Conservation (phyloP, 2,329 filamentous ascomycete genomes). For the Fusarium sp. region DNA sequence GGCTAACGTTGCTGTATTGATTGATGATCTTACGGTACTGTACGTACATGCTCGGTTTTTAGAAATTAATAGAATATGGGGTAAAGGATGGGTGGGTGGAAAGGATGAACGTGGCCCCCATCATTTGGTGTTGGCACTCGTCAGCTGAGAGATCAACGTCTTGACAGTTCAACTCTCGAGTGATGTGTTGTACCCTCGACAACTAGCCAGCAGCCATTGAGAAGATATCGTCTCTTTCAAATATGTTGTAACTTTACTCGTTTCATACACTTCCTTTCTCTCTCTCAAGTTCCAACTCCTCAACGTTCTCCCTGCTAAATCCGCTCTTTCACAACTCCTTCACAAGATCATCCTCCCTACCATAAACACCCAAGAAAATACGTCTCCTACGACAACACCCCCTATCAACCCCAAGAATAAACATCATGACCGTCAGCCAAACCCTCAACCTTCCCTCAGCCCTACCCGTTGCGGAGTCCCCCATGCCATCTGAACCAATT, state of each 20-base stretch:
- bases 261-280: background rate
- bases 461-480: conserved; percentile 42
- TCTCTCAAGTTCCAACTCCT: background rate
- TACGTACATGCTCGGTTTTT: conserved; percentile 4
- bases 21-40: background rate
- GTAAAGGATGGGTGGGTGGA: background rate
- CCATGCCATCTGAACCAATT: conserved; percentile 30
- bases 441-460: conserved; percentile 34
- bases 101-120: background rate
- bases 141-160: background rate
- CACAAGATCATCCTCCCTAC: background rate
- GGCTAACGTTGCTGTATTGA: background rate
- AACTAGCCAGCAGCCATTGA: background rate
- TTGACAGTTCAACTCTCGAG: background rate
- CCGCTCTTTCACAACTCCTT: background rate
- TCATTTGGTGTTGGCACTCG: conserved; percentile 3
- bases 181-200: background rate
- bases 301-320: background rate
- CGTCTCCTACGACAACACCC: conserved; percentile 28
- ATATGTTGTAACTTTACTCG: background rate
- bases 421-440: conserved; percentile 39
- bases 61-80: conserved; percentile 18
- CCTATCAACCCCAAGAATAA: conserved; percentile 28
- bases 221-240: background rate
- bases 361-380: background rate